phyloP scores from a whole-genome alignment of 139 green algal species.

The Eudorina sp. region DNA sequence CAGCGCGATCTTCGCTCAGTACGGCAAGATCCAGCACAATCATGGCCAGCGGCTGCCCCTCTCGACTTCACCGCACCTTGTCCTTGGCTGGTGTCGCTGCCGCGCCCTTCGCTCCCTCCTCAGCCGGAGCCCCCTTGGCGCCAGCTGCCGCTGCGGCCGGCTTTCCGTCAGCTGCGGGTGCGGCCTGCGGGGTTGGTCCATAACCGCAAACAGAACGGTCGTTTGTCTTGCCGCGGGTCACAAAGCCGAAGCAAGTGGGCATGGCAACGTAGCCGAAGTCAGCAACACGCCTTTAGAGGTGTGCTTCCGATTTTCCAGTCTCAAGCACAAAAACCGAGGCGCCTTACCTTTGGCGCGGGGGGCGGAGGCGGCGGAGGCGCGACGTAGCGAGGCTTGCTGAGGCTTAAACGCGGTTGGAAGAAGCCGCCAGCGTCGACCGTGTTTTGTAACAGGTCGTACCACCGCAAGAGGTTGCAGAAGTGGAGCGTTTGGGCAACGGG shows the following conservation, averaged over 20 bases:
- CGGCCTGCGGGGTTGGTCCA: background rate
- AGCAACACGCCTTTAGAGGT: too few species aligned
- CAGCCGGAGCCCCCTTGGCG: constrained; percentile 23
- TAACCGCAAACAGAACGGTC: too few species aligned
- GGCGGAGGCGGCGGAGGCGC: constrained; percentile 51
- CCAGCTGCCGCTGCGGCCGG: constrained; percentile 8
- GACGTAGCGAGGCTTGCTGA: constrained; percentile 58
- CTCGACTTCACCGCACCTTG: constrained; percentile 37
- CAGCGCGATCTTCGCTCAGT: too few species aligned
- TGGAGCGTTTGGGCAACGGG: constrained; percentile 80
- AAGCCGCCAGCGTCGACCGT: background rate
- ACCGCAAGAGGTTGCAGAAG: constrained; percentile 81
- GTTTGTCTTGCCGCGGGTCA: too few species aligned
- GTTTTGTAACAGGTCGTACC: constrained; percentile 63
- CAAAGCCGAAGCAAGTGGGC: too few species aligned
- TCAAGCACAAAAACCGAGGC: too few species aligned
- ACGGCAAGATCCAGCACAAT: too few species aligned
- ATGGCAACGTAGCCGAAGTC: too few species aligned
- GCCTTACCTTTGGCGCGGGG: constrained; percentile 43
- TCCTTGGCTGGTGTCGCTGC: background rate
- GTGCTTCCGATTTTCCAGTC: too few species aligned
- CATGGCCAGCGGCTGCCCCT: too few species aligned
- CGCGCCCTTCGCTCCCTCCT: constrained; percentile 29
- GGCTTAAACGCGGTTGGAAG: constrained; percentile 3
- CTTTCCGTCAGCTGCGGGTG: background rate